Evolutionary conservation across 106 monocot genomes (phyloP), one percentile per base, ranked within the genome.

Genomic region (Ottelia alismoides): DNA sequence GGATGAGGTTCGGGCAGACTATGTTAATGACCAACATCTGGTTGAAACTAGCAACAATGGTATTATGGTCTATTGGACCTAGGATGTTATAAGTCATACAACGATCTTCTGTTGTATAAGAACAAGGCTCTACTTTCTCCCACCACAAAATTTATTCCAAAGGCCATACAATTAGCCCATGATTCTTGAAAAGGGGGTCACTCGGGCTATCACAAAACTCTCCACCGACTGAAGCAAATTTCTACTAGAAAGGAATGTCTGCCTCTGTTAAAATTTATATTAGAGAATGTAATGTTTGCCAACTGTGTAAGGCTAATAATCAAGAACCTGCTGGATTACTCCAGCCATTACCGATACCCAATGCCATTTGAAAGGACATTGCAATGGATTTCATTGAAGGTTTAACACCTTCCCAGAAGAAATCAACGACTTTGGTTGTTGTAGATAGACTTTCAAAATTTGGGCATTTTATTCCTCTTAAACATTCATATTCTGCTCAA

Each of bases 311-410:
- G 26, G 1, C 3, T 4, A 21, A 4, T 11, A 18, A 4, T 23
- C n/a, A 14, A 0, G 2, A 26, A 0, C 55, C 23, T n/a, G 30
- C 21, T 9, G 66, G 56, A 0, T 22, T 66, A 1, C 30, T 66
- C 5, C 66, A 66, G 12, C 66, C 55, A 0, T 28, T 66, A 1
- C 66, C 45, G 1, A 56, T 66, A 3, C 66, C 66, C 1, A 5
- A 48, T 7, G 16, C 30, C 4, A 23, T 56, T 1, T 66, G 30
- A 56, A 20, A 45, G 18, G 66, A 66, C 5, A 24, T 66, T 1
- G 26, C 47, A 0, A 28, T 66, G 47, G n/a, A n/a, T n/a, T n/a
- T n/a, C n/a, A n/a, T n/a, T n/a, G n/a, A n/a, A n/a, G n/a, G n/a
- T n/a, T n/a, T n/a, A n/a, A n/a, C n/a, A n/a, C n/a, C n/a, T n/a